phyloP scores from a whole-genome alignment of 495 filamentous ascomycete species.

The Cryomyces antarcticus region DNA sequence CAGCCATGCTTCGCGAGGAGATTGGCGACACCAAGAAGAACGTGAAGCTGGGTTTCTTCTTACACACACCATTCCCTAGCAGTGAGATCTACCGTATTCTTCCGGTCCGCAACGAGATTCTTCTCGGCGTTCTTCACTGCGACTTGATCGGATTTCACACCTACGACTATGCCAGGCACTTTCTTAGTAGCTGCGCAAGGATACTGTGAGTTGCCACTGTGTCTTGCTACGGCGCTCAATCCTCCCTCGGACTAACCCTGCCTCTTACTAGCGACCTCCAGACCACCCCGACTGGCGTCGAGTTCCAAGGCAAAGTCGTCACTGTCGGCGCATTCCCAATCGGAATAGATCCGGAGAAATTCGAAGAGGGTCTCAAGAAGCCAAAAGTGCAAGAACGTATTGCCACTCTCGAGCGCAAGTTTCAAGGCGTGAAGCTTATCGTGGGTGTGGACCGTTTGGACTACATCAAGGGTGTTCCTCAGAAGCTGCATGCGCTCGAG shows the following conservation, averaged over 20 bases:
- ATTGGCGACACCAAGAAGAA: constrained; percentile 46
- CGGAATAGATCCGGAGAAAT: constrained; percentile 91
- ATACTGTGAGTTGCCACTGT: constrained; percentile 39
- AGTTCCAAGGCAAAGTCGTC: constrained; percentile 52
- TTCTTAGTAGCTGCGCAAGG: constrained; percentile 64
- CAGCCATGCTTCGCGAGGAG: constrained; percentile 65
- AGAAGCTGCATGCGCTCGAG: constrained; percentile 82
- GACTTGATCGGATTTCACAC: constrained; percentile 90
- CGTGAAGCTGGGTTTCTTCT: constrained; percentile 82
- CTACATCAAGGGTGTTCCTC: constrained; percentile 90
- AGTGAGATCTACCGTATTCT: constrained; percentile 82
- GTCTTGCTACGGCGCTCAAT: too few species aligned
- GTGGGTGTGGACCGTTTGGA: constrained; percentile 86
- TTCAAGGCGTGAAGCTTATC: constrained; percentile 73
- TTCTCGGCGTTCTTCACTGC: constrained; percentile 61
- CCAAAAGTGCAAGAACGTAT: constrained; percentile 63
- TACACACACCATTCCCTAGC: constrained; percentile 88
- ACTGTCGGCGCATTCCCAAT: constrained; percentile 75
- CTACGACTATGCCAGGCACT: constrained; percentile 82
- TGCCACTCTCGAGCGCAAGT: constrained; percentile 51
- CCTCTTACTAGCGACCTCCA: constrained; percentile 34
- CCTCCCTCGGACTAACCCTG: background rate
- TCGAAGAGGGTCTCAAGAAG: constrained; percentile 68
- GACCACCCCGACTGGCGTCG: constrained; percentile 69
- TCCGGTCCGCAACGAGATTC: constrained; percentile 65